These are phyloP conservation scores for Colletotrichum godetiae DNA, from an alignment of 2,329 filamentous ascomycete genomes.

Conservation along the genomic window DNA sequence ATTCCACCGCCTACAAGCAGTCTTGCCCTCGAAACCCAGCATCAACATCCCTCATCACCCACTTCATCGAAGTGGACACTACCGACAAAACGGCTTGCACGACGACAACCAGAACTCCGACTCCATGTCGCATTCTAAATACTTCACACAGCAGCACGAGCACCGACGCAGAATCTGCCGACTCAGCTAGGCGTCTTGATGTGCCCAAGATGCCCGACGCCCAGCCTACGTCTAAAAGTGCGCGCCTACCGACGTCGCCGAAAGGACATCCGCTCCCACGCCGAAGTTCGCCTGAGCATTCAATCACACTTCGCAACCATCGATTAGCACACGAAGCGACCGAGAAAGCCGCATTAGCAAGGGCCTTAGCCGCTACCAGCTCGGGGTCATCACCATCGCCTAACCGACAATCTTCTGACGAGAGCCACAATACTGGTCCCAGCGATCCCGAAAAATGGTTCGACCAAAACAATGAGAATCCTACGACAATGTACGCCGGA, in stretches of 20 bases:
- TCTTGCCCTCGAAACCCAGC: background rate
- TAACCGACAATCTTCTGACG: conserved; percentile 58
- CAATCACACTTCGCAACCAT: conserved; percentile 60
- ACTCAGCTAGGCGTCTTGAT: conserved; percentile 28
- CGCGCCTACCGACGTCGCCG: conserved; percentile 38
- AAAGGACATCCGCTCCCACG: conserved; percentile 57
- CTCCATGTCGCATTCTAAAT: background rate
- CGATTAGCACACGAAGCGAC: conserved; percentile 55
- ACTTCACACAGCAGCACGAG: background rate
- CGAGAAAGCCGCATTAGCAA: conserved; percentile 36
- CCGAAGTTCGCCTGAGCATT: conserved; percentile 56
- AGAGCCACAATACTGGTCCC: conserved; percentile 59
- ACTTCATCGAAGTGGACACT: background rate
- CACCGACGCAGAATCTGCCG: background rate
- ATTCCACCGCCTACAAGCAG: background rate
- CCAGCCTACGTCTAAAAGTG: conserved; percentile 39
- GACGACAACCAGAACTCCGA: background rate
- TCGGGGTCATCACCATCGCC: conserved; percentile 37
- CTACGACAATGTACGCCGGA: conserved; percentile 53
- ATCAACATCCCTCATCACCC: background rate
- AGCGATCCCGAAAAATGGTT: conserved; percentile 68
- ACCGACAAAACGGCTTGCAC: conserved; percentile 11
- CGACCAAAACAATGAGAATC: conserved; percentile 63
- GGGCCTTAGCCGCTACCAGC: conserved; percentile 29
- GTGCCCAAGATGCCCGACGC: conserved; percentile 45